Base-by-base conservation (phyloP, 2,329 filamentous ascomycete species). In the Nothopassalora personata region DNA sequence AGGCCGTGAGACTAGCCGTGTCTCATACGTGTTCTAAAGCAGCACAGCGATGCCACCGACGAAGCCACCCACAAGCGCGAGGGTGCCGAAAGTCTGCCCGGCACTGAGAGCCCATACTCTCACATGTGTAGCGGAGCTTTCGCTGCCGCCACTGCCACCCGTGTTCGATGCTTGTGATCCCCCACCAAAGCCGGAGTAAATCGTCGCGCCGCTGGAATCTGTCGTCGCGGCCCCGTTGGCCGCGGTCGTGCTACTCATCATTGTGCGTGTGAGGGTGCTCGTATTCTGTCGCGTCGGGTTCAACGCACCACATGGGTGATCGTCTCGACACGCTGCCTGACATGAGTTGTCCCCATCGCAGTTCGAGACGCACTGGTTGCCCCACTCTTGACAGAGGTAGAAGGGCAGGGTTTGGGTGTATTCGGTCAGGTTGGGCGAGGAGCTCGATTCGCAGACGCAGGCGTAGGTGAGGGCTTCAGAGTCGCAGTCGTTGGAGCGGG, bases 341-440 rank as follows among this genome's bases (percentile, higher is more conserved):
- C 89, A 91, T n/a, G 68, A 62, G 66, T 80, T 80, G 74, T 86
- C 78, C 31, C 53, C 54, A 63, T 75, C 53, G 74, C 88, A 91
- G 59, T 62, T 74, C 1, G 65, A 70, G 11, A 88, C 85, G 60
- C 65, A 74, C 74, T 90, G 83, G 72, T 78, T 84, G 67, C 84
- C 86, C 81, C 82, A 90, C 75, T 88, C 81, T 50, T 80, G 81
- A 81, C 89, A 94, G 67, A 86, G 81, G 76, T 86, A 90, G 81
- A 85, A 93, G 34, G 90, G 89, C 28, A 94, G 79, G 1, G 89
- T 92, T 67, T 90, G 81, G 19, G 86, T 87, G 81, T 88, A 94
- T 75, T 92, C 82, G 69, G 86, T 84, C 52, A 90, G 76, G 75
- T 92, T 91, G 66, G 89, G 89, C 54, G 81, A 76, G 62, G 81